Percentiles rank a stretch among this genome's conserved stretches.
Evolutionary conservation across 2,329 filamentous ascomycete species (phyloP).

Genomic region (Aschersonia sp.): DNA sequence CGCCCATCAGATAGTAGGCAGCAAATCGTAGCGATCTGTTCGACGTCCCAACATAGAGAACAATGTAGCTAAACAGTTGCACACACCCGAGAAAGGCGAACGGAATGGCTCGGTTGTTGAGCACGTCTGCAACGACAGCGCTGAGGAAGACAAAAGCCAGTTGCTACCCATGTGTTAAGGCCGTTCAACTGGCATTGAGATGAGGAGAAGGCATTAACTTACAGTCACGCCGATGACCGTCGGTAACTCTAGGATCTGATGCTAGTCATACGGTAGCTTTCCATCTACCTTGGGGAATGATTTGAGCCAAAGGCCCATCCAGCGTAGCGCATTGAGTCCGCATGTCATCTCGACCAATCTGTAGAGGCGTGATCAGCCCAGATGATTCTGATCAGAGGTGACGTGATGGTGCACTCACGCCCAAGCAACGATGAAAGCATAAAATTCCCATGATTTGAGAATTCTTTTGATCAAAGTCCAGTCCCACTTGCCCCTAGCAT

Average conservation of each 20-base stretch:
- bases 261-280: too few species aligned
- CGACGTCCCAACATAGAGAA: conserved; percentile 1
- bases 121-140: conserved; percentile 2
- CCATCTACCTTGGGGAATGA: too few species aligned
- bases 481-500: conserved; percentile 2
- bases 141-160: conserved; percentile 4
- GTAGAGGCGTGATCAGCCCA: not conserved
- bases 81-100: conserved; percentile 1
- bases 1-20: conserved; percentile 3
- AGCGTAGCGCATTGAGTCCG: conserved; percentile 4
- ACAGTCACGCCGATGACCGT: too few species aligned
- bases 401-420: not conserved
- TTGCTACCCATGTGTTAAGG: not conserved
- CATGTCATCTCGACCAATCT: conserved; percentile 3
- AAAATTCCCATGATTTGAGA: conserved; percentile 4
- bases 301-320: conserved; percentile 6
- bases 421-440: conserved; percentile 5
- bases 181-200: conserved; percentile 1
- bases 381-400: not conserved
- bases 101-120: conserved; percentile 3
- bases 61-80: conserved; percentile 3
- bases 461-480: conserved; percentile 2
- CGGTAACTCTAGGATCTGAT: too few species aligned
- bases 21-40: conserved; percentile 1
- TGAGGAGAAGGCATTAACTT: not conserved